Conservation (phyloP, 768 basidiomycete species). For the Bullera alba region DNA sequence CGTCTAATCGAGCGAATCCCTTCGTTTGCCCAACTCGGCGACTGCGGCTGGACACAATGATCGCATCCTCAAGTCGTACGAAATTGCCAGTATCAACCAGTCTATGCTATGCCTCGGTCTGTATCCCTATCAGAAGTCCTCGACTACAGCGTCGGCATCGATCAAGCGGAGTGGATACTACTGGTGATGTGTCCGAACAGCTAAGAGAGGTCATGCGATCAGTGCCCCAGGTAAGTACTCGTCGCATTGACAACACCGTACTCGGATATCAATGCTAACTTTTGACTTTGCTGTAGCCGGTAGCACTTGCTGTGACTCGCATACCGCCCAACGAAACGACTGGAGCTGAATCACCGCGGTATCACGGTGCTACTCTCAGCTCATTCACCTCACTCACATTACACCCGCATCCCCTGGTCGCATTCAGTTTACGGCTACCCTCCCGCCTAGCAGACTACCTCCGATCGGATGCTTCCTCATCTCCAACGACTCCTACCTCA, state of each 20-base stretch:
- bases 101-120: no score
- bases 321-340: slow-evolving; percentile 47
- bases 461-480: slow-evolving; percentile 9
- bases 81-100: no score
- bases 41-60: no score
- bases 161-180: no score
- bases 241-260: not conserved
- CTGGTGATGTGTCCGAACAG: slow-evolving; percentile 20
- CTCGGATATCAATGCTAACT: not conserved
- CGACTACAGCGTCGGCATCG: no score
- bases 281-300: slow-evolving; percentile 57
- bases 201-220: slow-evolving; percentile 46
- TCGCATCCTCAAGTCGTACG: no score
- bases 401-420: slow-evolving; percentile 76
- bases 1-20: no score
- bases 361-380: slow-evolving; percentile 87
- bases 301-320: slow-evolving; percentile 72
- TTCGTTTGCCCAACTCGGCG: no score
- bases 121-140: no score
- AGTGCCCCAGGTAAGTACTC: slow-evolving; percentile 46
- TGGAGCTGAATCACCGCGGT: slow-evolving; percentile 40
- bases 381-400: slow-evolving; percentile 88
- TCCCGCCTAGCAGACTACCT: slow-evolving; percentile 67
- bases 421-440: slow-evolving; percentile 82
- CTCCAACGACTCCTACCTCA: not conserved